Evolutionary conservation across 139 green algal genomes (phyloP), one percentile per base, ranked within the genome.

Genomic region (Deuterostichococcus epilithicus): DNA sequence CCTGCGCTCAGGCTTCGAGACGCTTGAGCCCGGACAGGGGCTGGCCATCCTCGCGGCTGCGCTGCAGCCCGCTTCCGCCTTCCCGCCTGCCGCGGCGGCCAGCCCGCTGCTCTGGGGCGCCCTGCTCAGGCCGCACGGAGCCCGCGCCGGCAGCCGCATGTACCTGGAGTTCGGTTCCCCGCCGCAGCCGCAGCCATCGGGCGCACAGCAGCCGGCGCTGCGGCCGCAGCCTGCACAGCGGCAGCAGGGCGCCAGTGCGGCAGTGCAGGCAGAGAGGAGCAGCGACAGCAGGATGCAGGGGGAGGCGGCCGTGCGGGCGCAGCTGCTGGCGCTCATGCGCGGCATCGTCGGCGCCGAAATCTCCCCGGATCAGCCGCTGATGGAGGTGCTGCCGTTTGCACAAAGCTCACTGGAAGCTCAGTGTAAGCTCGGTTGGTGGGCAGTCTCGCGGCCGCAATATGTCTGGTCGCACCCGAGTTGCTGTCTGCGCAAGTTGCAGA

Each of bases 1-100:
- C n/a, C n/a, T n/a, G n/a, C n/a, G n/a, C n/a, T n/a, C 75, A 74
- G 30, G 89, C 72, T 84, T 91, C 78, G 81, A 69, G 25, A 72
- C 87, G 2, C 67, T 94, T 28, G 70, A 58, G 37, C 78, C 87
- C 18, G 70, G 75, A 72, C 52, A 77, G 38, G 90, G 88, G 2
- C 68, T 94, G 74, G 59, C 72, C n/a, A 86, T 84, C 39, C 79
- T 92, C 28, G 70, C 73, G 32, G 74, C 70, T 8, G 30, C 59
- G 5, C 28, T 82, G 47, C 22, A 35, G 20, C 18, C 74, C 68
- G 65, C 63, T 26, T 33, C 72, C 32, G 15, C 10, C 22, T 33
- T n/a, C 3, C 39, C 60, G 59, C 22, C 70, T 28, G 68, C n/a
- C 44, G 36, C n/a, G 34, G 68, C 32, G 34, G 72, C 44, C 42